Conservation (phyloP, 2,329 filamentous ascomycete species). For the Penicillium sp. region DNA sequence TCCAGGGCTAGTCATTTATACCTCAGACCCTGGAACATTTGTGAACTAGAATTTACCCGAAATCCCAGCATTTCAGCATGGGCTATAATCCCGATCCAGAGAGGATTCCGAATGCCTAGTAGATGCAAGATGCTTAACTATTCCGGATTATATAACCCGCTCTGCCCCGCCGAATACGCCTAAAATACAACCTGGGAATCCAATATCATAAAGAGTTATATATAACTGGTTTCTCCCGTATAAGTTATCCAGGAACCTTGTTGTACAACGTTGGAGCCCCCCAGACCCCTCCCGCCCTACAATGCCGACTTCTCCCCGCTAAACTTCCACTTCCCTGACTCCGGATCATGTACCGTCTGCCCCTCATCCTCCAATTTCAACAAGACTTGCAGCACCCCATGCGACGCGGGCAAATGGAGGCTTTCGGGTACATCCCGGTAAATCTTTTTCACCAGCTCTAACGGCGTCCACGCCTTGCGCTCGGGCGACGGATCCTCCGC, state of each 20-base stretch:
- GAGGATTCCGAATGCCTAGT: neutral
- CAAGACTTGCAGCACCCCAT: constrained; percentile 75
- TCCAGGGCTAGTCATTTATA: neutral
- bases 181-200: neutral
- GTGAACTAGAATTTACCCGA: neutral
- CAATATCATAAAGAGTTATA: neutral
- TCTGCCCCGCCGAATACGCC: neutral
- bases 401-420: constrained; percentile 72
- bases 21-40: neutral
- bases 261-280: neutral
- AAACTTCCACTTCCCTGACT: constrained; percentile 32
- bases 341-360: constrained; percentile 51
- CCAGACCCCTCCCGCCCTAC: constrained; percentile 10
- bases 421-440: constrained; percentile 76
- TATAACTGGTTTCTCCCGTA: neutral
- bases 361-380: constrained; percentile 75
- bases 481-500: constrained; percentile 36
- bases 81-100: neutral
- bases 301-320: constrained; percentile 31
- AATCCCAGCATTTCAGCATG: neutral
- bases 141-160: neutral
- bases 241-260: neutral
- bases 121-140: neutral
- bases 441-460: constrained; percentile 84
- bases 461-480: constrained; percentile 59